Conservation (phyloP, 1,284 basidiomycete species). For the Xerocomus nothofagi region DNA sequence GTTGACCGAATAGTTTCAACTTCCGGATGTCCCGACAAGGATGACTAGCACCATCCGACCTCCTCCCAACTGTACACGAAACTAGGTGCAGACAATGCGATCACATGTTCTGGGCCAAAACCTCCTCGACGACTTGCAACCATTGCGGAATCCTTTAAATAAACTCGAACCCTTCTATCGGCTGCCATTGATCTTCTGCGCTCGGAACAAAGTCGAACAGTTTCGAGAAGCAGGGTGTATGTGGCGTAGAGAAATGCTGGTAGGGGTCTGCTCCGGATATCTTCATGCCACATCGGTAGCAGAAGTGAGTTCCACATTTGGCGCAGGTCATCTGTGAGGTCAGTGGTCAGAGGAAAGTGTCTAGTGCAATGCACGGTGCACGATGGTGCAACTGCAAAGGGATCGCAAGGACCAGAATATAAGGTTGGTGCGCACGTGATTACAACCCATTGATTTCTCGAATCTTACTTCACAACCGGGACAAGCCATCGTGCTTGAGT, state of each 20-base stretch:
- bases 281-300: slow-evolving; percentile 68
- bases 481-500: slow-evolving; percentile 62
- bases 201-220: slow-evolving; percentile 58
- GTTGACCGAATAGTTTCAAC: no score
- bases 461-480: slow-evolving; percentile 67
- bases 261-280: slow-evolving; percentile 59
- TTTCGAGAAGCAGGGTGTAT: slow-evolving; percentile 58
- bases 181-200: slow-evolving; percentile 51
- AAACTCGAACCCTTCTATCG: slow-evolving; percentile 46
- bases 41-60: background rate
- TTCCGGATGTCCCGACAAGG: background rate
- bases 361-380: background rate
- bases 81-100: background rate
- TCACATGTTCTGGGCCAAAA: background rate
- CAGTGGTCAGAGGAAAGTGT: slow-evolving; percentile 3
- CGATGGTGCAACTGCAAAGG: background rate
- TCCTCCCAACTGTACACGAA: background rate
- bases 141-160: slow-evolving; percentile 10
- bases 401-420: background rate
- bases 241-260: slow-evolving; percentile 61
- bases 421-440: slow-evolving; percentile 55
- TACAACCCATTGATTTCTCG: slow-evolving; percentile 76
- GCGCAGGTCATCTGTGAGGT: slow-evolving; percentile 65
- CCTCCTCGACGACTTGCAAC: background rate
- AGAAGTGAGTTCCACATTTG: slow-evolving; percentile 71